A percentile compares a stretch with the other conserved stretches of the same genome.
Conservation (phyloP, 306 rosid genomes). For the Quercus agrifolia region DNA sequence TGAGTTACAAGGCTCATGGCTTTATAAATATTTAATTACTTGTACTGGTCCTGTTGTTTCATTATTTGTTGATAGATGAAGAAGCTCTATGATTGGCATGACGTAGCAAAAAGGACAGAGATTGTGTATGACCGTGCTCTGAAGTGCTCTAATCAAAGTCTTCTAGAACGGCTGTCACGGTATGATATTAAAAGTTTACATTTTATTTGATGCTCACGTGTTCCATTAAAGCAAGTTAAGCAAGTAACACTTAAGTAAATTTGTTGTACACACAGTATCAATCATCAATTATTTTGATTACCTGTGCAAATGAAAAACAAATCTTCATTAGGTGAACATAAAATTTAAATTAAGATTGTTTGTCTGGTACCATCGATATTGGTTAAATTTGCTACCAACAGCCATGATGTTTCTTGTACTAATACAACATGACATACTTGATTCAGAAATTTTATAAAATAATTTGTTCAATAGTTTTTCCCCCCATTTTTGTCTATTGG, state of each 20-base stretch:
- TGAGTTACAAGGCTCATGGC: no score
- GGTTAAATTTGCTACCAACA: not conserved
- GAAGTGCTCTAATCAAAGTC: conserved; percentile 67
- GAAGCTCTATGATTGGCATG: conserved; percentile 86
- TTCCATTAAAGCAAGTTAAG: conserved; percentile 4
- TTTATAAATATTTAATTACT: conserved; percentile 10
- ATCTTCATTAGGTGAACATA: not conserved
- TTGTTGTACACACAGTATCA: not conserved
- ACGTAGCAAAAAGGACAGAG: conserved; percentile 84
- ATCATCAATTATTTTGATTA: not conserved
- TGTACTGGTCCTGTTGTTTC: conserved; percentile 5
- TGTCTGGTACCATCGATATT: not conserved
- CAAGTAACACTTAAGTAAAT: not conserved
- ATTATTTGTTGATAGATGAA: conserved; percentile 44
- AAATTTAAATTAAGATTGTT: not conserved
- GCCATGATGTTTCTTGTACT: not conserved
- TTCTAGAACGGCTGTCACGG: conserved; percentile 68
- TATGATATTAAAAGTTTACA: conserved; percentile 26
- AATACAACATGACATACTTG: not conserved
- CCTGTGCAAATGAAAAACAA: not conserved
- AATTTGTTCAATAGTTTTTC: no score
- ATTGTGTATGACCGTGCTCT: conserved; percentile 81
- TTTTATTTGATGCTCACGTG: conserved; percentile 2
- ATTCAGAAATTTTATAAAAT: no score
- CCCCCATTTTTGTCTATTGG: no score